These are phyloP conservation scores for Hanseniaspora hatyaiensis DNA, from an alignment of 805 yeast genomes.

Conservation along the genomic window DNA sequence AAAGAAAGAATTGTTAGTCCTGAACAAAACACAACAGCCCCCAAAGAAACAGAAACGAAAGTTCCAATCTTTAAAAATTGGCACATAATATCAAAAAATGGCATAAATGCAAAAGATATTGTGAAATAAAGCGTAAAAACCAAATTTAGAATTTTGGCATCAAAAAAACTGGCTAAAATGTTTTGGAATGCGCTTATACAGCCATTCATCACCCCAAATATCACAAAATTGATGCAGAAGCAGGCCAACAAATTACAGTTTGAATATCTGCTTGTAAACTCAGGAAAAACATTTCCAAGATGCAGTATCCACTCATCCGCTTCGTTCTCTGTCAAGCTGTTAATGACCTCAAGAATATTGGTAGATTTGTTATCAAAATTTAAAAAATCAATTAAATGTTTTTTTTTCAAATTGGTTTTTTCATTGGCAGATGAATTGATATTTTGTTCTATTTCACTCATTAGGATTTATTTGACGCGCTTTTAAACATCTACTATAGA, in stretches of 20 bases:
- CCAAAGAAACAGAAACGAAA: not conserved
- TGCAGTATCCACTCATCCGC: not conserved
- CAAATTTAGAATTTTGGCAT: not conserved
- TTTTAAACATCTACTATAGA: too few species aligned
- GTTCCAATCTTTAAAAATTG: not conserved
- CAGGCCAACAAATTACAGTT: not conserved
- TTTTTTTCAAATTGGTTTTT: not conserved
- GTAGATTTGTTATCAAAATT: not conserved
- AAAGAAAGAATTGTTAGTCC: not conserved
- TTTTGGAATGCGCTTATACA: not conserved
- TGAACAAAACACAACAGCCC: not conserved
- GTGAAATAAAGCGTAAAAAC: not conserved
- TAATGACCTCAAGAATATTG: not conserved
- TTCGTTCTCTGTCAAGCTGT: not conserved
- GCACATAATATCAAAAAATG: not conserved
- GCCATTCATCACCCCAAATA: conserved; percentile 10
- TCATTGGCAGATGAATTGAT: too few species aligned
- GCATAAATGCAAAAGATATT: not conserved
- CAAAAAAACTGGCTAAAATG: not conserved
- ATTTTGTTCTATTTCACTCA: too few species aligned
- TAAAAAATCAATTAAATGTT: not conserved
- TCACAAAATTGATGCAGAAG: not conserved
- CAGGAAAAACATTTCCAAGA: not conserved
- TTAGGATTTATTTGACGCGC: too few species aligned
- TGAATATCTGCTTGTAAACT: not conserved